A percentile compares a stretch with the other conserved stretches of the same genome.
These are phyloP conservation scores for Dichomitus squalens DNA, from an alignment of 1,284 basidiomycete genomes.

Conservation along the genomic window DNA sequence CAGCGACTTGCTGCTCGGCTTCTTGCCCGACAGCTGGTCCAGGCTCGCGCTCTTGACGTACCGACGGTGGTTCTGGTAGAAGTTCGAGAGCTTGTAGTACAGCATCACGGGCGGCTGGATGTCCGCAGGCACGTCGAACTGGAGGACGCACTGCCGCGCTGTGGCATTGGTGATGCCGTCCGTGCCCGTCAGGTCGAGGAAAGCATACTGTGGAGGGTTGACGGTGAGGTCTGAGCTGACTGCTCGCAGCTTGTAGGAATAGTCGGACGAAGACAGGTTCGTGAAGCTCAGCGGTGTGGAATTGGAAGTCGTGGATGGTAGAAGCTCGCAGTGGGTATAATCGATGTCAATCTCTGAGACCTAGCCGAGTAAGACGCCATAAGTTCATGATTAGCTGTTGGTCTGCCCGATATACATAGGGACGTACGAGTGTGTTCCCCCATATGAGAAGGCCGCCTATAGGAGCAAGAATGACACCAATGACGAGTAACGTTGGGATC, in stretches of 20 bases:
- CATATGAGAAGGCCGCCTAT: constrained; percentile 94
- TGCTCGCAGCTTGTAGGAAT: constrained; percentile 71
- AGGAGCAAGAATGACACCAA: constrained; percentile 94
- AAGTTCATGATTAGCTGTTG: neutral
- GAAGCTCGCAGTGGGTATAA: constrained; percentile 89
- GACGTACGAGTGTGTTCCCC: constrained; percentile 73
- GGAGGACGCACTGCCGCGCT: constrained; percentile 70
- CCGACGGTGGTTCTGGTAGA: constrained; percentile 98
- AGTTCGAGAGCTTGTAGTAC: constrained; percentile 97
- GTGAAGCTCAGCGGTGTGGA: constrained; percentile 45
- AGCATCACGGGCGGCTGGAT: constrained; percentile 82
- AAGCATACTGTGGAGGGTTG: constrained; percentile 68
- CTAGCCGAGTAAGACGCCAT: constrained; percentile 32
- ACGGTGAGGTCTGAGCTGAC: constrained; percentile 52
- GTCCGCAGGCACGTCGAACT: constrained; percentile 83
- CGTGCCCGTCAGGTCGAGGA: constrained; percentile 53
- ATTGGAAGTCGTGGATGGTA: constrained; percentile 40
- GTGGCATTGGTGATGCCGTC: constrained; percentile 44
- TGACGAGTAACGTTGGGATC: constrained; percentile 92
- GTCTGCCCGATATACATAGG: neutral
- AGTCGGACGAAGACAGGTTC: constrained; percentile 56
- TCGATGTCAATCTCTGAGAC: constrained; percentile 95
- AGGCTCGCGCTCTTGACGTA: constrained; percentile 93
- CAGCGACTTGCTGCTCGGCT: constrained; percentile 53
- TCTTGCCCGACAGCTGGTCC: constrained; percentile 84